A percentile compares a stretch with the other conserved stretches of the same genome.
Evolutionary conservation across 2,329 filamentous ascomycete genomes (phyloP).

Genomic region (Laburnicola sp.): DNA sequence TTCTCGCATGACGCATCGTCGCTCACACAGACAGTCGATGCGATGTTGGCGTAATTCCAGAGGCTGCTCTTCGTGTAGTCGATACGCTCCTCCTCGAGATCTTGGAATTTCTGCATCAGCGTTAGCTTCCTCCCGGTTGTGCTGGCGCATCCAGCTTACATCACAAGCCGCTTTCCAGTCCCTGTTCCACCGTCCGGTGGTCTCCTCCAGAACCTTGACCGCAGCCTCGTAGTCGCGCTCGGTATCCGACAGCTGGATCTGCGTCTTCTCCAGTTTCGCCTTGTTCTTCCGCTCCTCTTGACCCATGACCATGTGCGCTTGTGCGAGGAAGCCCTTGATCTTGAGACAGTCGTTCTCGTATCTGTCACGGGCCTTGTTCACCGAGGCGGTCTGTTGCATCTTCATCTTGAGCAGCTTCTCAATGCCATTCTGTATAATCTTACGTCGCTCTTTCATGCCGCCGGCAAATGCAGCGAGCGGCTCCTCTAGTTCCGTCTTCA

Average conservation of each 20-base stretch:
- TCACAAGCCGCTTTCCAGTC: conserved; percentile 98
- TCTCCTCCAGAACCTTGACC: conserved; percentile 91
- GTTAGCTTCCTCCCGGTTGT: conserved; percentile 10
- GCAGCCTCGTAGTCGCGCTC: conserved; percentile 85
- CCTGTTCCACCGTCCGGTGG: conserved; percentile 91
- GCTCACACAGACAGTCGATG: conserved; percentile 95
- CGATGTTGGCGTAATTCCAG: conserved; percentile 97
- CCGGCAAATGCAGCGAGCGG: conserved; percentile 88
- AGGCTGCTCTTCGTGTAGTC: conserved; percentile 98
- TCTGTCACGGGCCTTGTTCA: conserved; percentile 94
- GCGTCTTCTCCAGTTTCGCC: conserved; percentile 96
- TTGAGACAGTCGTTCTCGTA: conserved; percentile 98
- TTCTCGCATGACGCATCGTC: conserved; percentile 94
- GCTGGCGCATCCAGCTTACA: conserved; percentile 41
- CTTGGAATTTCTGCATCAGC: conserved; percentile 81
- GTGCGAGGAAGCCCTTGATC: conserved; percentile 97
- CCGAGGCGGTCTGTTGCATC: conserved; percentile 82
- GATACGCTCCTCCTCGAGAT: conserved; percentile 93
- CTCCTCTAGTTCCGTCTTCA: conserved; percentile 95
- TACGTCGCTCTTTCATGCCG: conserved; percentile 92
- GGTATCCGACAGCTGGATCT: conserved; percentile 92
- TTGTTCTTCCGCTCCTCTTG: conserved; percentile 99
- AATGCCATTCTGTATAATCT: conserved; percentile 92
- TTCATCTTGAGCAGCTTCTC: conserved; percentile 95
- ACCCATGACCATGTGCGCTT: conserved; percentile 99